These are phyloP conservation scores for Phytopythium boreale DNA, from an alignment of 352 stramenopile genomes.

Conservation along the genomic window DNA sequence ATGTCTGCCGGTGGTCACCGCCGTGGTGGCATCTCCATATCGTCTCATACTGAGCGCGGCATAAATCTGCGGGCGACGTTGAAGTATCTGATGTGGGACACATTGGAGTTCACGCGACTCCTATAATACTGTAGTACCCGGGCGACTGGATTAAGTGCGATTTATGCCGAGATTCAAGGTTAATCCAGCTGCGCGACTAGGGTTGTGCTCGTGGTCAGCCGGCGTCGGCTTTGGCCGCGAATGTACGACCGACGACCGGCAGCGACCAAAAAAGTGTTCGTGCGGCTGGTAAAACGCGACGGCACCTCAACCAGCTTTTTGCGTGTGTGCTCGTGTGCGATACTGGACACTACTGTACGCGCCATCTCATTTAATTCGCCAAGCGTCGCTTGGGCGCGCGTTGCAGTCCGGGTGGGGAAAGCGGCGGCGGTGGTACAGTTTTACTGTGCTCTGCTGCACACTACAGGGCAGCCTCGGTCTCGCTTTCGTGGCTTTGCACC, in stretches of 20 bases:
- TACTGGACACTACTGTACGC: background rate
- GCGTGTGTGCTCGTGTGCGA: background rate
- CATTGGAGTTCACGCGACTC: background rate
- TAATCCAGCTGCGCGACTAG: conserved; percentile 4
- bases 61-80: background rate
- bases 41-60: background rate
- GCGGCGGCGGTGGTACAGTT: background rate
- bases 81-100: conserved; percentile 3
- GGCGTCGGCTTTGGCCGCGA: too few relatives aligned
- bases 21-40: background rate
- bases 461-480: background rate
- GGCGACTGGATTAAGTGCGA: background rate
- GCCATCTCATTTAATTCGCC: background rate
- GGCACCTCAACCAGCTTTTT: conserved; percentile 1
- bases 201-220: background rate
- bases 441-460: background rate
- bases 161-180: background rate
- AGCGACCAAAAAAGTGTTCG: background rate
- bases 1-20: too few relatives aligned
- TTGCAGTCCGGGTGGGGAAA: too few relatives aligned
- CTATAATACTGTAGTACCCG: background rate
- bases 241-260: background rate
- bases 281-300: background rate
- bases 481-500: background rate
- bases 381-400: background rate